Conservation (phyloP, 208 protist species). For the Blastocrithidia nonstop region DNA sequence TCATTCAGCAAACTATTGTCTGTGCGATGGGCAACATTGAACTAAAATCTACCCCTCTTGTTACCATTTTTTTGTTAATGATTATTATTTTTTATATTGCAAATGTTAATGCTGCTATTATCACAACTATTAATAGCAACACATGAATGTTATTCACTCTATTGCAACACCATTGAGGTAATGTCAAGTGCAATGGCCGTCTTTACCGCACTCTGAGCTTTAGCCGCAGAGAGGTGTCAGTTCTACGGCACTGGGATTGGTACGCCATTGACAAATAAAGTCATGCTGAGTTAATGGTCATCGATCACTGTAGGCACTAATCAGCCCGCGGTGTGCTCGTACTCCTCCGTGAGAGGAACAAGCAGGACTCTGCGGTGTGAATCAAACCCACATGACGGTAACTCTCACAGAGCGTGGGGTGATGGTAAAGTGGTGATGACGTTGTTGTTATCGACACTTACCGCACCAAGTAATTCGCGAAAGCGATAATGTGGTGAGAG, state of each 20-base stretch:
- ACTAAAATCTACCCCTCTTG: neutral
- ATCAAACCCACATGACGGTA: constrained; percentile 20
- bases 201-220: constrained; percentile 41
- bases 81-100: too few relatives aligned
- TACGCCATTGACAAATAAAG: constrained; percentile 41
- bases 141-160: neutral
- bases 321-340: constrained; percentile 49
- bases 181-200: constrained; percentile 43
- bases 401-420: constrained; percentile 18
- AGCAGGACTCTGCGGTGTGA: constrained; percentile 42
- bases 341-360: constrained; percentile 32
- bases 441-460: constrained; percentile 31
- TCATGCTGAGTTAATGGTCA: constrained; percentile 24
- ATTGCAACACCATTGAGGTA: constrained; percentile 18
- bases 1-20: neutral
- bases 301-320: constrained; percentile 50
- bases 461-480: constrained; percentile 57
- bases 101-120: too few relatives aligned
- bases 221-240: constrained; percentile 35
- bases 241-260: constrained; percentile 22
- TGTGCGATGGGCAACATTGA: neutral
- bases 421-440: constrained; percentile 44
- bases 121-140: too few relatives aligned
- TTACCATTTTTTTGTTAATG: neutral
- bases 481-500: constrained; percentile 54